Conservation (phyloP, 2,329 filamentous ascomycete genomes). For the Zymoseptoria passerinii region DNA sequence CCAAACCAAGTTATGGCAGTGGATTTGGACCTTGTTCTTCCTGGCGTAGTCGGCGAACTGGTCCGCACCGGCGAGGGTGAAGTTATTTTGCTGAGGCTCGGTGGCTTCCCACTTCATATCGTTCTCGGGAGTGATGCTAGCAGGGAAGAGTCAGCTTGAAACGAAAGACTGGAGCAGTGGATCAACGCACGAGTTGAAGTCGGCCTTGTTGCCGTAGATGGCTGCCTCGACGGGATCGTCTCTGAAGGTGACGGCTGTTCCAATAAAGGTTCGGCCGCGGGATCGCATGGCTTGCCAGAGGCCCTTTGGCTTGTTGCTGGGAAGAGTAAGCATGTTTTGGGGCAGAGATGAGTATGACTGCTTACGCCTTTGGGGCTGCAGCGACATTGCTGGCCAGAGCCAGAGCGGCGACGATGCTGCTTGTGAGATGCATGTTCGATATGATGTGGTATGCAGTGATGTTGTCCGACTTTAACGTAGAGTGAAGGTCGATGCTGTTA, state of each 20-base stretch:
- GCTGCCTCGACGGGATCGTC: slow-evolving; percentile 19
- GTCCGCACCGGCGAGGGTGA: slow-evolving; percentile 30
- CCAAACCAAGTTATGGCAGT: slow-evolving; percentile 38
- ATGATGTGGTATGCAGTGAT: not conserved
- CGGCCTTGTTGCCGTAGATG: slow-evolving; percentile 18
- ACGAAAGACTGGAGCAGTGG: not conserved
- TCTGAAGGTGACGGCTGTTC: slow-evolving; percentile 31
- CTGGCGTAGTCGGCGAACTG: slow-evolving; percentile 30
- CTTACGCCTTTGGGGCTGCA: not conserved
- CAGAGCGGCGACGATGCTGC: not conserved
- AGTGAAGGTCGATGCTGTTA: not conserved
- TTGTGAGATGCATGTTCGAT: not conserved
- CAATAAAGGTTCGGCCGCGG: slow-evolving; percentile 29
- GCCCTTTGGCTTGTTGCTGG: slow-evolving; percentile 1
- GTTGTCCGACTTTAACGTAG: not conserved
- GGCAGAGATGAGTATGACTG: not conserved
- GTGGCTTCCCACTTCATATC: slow-evolving; percentile 35
- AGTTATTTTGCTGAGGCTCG: slow-evolving; percentile 29
- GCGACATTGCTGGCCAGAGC: not conserved
- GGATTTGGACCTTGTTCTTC: slow-evolving; percentile 30
- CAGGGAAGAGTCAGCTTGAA: not conserved
- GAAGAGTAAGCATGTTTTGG: not conserved
- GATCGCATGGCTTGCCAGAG: slow-evolving; percentile 10
- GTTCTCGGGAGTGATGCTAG: slow-evolving; percentile 31
- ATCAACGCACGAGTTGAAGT: slow-evolving; percentile 9